phyloP scores from a whole-genome alignment of 345 rosid genomes.

The Excoecaria agallocha region DNA sequence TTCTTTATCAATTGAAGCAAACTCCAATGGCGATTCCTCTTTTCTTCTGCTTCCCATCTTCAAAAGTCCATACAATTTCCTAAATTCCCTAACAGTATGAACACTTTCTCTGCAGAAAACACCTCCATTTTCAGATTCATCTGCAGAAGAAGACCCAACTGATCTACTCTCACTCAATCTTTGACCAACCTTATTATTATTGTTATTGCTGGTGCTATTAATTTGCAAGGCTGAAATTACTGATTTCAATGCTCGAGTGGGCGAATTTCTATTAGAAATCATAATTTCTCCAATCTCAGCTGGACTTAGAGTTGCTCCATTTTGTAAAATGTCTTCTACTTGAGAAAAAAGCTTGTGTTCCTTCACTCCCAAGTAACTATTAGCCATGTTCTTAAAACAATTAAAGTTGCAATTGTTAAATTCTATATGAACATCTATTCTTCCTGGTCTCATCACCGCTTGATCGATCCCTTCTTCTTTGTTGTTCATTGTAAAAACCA shows the following conservation, averaged over 20 bases:
- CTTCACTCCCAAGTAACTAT: conserved; percentile 25
- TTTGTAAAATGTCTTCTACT: conserved; percentile 16
- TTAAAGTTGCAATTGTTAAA: conserved; percentile 25
- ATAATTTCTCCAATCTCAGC: conserved; percentile 31
- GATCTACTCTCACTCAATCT: background rate
- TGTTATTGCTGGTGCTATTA: background rate
- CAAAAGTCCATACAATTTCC: conserved; percentile 27
- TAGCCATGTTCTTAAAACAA: conserved; percentile 21
- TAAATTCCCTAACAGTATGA: conserved; percentile 22
- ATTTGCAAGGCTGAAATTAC: conserved; percentile 26
- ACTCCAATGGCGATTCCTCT: conserved; percentile 9
- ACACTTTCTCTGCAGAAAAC: conserved; percentile 22
- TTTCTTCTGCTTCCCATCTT: conserved; percentile 28
- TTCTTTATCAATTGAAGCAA: conserved; percentile 5
- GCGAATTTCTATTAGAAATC: conserved; percentile 30
- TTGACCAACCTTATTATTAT: background rate
- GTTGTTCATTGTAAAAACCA: conserved; percentile 20
- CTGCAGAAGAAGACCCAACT: background rate
- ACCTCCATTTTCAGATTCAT: conserved; percentile 4
- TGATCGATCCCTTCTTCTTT: conserved; percentile 2
- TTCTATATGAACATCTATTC: conserved; percentile 25
- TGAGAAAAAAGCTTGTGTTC: conserved; percentile 32
- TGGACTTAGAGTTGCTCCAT: conserved; percentile 18
- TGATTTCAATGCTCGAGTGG: conserved; percentile 22
- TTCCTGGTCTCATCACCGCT: conserved; percentile 21